A percentile compares a stretch with the other conserved stretches of the same genome.
Evolutionary conservation across 2,329 filamentous ascomycete species (phyloP).

Genomic region (Rhynchosporium graminicola): DNA sequence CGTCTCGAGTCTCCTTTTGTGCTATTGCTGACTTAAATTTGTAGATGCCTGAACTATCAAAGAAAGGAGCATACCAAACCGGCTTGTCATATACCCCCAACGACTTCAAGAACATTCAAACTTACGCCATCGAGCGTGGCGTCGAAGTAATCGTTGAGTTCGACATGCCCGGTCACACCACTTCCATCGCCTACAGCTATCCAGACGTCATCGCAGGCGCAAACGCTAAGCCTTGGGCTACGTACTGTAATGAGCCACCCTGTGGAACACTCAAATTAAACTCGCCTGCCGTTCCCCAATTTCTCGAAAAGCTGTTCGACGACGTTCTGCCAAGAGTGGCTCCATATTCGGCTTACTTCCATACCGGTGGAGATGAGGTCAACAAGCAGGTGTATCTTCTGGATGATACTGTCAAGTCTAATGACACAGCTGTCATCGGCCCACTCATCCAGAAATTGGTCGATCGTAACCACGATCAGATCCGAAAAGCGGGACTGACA

Average conservation of each 20-base stretch:
- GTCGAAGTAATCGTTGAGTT: constrained; percentile 75
- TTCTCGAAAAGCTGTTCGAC: constrained; percentile 71
- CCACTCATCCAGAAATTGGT: constrained; percentile 80
- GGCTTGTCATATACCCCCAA: constrained; percentile 66
- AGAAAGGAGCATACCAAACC: constrained; percentile 71
- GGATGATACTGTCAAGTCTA: constrained; percentile 71
- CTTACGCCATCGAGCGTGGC: constrained; percentile 68
- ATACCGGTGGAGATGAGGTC: constrained; percentile 86
- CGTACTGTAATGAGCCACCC: constrained; percentile 63
- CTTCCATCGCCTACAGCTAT: constrained; percentile 63
- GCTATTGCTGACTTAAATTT: too few relatives aligned
- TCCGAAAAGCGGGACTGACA: constrained; percentile 63
- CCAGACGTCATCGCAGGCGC: constrained; percentile 73
- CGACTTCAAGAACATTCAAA: constrained; percentile 67
- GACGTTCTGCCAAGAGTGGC: constrained; percentile 73
- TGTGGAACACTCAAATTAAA: constrained; percentile 77
- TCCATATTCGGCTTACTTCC: constrained; percentile 74
- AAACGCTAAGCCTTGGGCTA: constrained; percentile 56
- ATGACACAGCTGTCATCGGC: constrained; percentile 62
- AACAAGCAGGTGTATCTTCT: constrained; percentile 74
- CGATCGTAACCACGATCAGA: constrained; percentile 65
- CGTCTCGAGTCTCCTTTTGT: too few relatives aligned
- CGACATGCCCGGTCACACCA: constrained; percentile 79
- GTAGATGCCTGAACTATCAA: constrained; percentile 65
- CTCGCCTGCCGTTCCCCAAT: constrained; percentile 65